Conservation (phyloP, 306 rosid genomes). For the Styphnolobium japonicum region DNA sequence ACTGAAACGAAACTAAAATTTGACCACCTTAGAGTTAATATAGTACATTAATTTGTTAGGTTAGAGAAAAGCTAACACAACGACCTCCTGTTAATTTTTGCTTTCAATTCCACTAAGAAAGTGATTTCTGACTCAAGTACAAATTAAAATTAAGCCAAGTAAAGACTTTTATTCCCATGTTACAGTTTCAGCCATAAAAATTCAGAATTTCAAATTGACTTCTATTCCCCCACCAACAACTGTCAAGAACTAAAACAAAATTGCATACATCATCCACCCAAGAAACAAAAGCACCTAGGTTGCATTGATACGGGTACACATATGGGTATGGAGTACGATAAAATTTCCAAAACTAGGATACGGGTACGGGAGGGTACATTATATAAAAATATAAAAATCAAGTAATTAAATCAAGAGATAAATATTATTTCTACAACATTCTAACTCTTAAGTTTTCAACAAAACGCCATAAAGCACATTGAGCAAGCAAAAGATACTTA, state of each 20-base stretch:
- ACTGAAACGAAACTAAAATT: constrained; percentile 5
- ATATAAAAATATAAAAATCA: too few species aligned
- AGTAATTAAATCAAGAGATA: too few species aligned
- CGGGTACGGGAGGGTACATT: too few species aligned
- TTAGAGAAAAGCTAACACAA: neutral
- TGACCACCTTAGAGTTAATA: neutral
- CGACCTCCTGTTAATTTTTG: neutral
- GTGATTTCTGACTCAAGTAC: neutral
- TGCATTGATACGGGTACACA: too few species aligned
- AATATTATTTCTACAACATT: too few species aligned
- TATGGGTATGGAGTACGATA: too few species aligned
- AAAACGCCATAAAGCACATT: too few species aligned
- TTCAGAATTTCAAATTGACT: neutral
- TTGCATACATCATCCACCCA: neutral
- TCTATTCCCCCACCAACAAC: neutral
- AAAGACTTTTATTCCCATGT: neutral
- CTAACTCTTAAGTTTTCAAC: too few species aligned
- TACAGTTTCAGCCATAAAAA: neutral
- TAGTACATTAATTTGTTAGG: neutral
- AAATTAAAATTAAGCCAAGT: neutral
- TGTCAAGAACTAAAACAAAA: neutral
- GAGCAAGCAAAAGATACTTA: too few species aligned
- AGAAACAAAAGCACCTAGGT: neutral
- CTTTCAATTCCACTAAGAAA: constrained; percentile 6
- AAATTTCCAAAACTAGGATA: too few species aligned